A percentile compares a stretch with the other conserved stretches of the same genome.
Evolutionary conservation across 768 basidiomycete genomes (phyloP).

Genomic region (Saitozyma sp.): DNA sequence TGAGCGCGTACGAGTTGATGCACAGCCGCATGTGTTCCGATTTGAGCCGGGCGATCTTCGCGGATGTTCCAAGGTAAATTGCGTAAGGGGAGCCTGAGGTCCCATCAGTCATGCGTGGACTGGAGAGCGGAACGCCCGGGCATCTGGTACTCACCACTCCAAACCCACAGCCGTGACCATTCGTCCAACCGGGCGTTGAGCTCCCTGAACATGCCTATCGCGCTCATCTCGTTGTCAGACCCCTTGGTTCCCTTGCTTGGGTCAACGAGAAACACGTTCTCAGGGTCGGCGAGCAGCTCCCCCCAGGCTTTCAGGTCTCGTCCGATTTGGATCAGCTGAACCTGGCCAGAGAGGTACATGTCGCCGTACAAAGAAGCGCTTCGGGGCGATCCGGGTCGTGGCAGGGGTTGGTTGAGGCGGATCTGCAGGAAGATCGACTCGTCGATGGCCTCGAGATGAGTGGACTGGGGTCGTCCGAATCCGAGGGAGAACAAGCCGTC

Average conservation of each 20-base stretch:
- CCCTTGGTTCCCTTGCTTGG: constrained; percentile 22
- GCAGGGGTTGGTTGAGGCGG: constrained; percentile 23
- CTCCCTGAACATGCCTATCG: constrained; percentile 30
- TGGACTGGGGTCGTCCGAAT: constrained; percentile 39
- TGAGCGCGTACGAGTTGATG: constrained; percentile 39
- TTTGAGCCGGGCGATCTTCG: constrained; percentile 27
- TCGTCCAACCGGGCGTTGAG: constrained; percentile 35
- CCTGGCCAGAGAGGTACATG: constrained; percentile 39
- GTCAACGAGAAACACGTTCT: constrained; percentile 21
- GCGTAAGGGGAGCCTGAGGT: constrained; percentile 31
- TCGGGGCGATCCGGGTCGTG: constrained; percentile 19
- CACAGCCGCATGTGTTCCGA: constrained; percentile 43
- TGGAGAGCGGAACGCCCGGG: no score
- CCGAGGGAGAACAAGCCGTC: constrained; percentile 40
- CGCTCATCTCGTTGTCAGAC: constrained; percentile 25
- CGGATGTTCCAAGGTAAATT: constrained; percentile 31
- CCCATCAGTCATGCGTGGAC: no score
- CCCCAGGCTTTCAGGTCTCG: constrained; percentile 33
- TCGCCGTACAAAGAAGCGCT: constrained; percentile 32
- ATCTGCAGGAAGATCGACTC: constrained; percentile 31
- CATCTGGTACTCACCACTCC: constrained; percentile 27
- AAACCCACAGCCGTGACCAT: constrained; percentile 41
- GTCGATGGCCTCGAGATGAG: constrained; percentile 40
- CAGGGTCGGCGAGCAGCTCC: constrained; percentile 27
- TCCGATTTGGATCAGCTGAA: constrained; percentile 38